phyloP scores from a whole-genome alignment of 2,329 filamentous ascomycete genomes.

The Lecanosticta acicola region DNA sequence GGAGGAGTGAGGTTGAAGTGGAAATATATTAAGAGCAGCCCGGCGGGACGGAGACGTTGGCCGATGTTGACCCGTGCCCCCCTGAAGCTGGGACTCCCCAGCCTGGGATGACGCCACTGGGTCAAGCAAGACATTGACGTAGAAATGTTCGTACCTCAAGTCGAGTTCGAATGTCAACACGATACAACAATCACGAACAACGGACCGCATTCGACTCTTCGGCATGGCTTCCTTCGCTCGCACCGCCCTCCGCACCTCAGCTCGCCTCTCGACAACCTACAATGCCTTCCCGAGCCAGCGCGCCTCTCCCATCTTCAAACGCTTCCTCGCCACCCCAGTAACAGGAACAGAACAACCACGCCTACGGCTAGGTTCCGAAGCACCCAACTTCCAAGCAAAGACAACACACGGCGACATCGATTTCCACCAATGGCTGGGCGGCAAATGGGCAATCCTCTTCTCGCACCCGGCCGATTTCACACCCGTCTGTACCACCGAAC shows the following conservation, averaged over 20 bases:
- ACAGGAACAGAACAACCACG: constrained; percentile 22
- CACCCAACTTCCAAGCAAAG: constrained; percentile 79
- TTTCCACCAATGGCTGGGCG: constrained; percentile 75
- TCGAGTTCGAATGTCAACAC: too few species aligned
- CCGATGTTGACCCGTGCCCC: too few species aligned
- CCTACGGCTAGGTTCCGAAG: constrained; percentile 46
- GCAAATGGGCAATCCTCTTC: constrained; percentile 73
- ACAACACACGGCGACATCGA: constrained; percentile 70
- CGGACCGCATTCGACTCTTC: too few species aligned
- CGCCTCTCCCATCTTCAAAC: constrained; percentile 28
- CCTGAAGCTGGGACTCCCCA: too few species aligned
- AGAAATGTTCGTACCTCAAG: too few species aligned
- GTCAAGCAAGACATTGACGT: too few species aligned
- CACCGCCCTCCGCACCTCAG: constrained; percentile 17
- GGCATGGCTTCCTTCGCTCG: constrained; percentile 13
- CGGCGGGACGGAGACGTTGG: too few species aligned
- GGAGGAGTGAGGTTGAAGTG: not conserved
- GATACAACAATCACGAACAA: too few species aligned
- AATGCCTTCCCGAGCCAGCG: constrained; percentile 21
- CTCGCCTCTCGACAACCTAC: constrained; percentile 13
- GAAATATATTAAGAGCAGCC: not conserved
- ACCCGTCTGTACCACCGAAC: constrained; percentile 91
- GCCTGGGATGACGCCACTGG: not conserved
- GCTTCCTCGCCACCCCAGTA: constrained; percentile 15
- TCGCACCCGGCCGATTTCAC: constrained; percentile 85